phyloP scores from a whole-genome alignment of 805 yeast genomes.

The Suhomyces emberorum region DNA sequence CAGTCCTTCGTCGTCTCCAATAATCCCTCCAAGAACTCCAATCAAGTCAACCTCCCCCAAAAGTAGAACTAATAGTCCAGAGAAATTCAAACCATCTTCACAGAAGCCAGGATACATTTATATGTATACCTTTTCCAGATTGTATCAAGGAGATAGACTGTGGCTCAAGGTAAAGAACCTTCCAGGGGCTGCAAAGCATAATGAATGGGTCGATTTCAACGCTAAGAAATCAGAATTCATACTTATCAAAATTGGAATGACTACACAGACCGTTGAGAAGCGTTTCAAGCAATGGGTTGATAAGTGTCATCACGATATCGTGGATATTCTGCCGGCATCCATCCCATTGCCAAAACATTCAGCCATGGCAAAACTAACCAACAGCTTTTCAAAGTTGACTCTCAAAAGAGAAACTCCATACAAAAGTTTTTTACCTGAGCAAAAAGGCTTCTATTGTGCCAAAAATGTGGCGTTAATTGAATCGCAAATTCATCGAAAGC shows the following conservation, averaged over 20 bases:
- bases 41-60: too few species aligned
- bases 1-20: too few species aligned
- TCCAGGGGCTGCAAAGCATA: constrained; percentile 15
- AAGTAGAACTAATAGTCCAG: background rate
- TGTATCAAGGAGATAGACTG: constrained; percentile 28
- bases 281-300: constrained; percentile 52
- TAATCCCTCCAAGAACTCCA: too few species aligned
- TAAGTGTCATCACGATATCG: constrained; percentile 47
- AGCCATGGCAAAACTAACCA: background rate
- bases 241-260: constrained; percentile 52
- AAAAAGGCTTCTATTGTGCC: constrained; percentile 35
- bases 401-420: background rate
- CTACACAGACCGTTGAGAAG: constrained; percentile 41
- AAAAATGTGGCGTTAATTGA: constrained; percentile 37
- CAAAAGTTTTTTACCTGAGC: constrained; percentile 4
- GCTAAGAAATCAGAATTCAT: constrained; percentile 35
- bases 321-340: constrained; percentile 18
- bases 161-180: constrained; percentile 39
- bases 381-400: background rate
- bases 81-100: background rate
- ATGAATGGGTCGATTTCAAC: constrained; percentile 32
- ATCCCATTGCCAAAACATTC: background rate
- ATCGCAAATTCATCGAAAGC: constrained; percentile 35
- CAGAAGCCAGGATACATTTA: constrained; percentile 43
- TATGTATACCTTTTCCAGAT: constrained; percentile 45